A percentile compares a stretch with the other conserved stretches of the same genome.
Conservation (phyloP, 177 flowering plant species). For the Vitis hybrid region DNA sequence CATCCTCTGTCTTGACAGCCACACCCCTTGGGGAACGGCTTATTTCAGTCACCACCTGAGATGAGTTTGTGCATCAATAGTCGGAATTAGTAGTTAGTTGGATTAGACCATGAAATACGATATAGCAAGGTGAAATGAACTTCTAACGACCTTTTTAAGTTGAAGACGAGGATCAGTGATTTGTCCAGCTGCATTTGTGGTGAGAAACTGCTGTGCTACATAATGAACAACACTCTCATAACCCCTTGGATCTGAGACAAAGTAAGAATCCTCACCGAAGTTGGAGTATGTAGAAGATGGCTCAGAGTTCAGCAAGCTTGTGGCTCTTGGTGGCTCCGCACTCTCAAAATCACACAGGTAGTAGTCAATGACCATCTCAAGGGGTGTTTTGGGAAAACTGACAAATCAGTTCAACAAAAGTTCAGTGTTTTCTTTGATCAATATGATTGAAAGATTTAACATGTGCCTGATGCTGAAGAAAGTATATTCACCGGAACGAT, state of each 20-base stretch:
- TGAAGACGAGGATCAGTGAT: slow-evolving; percentile 32
- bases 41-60: slow-evolving; percentile 38
- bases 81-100: no score
- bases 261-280: slow-evolving; percentile 33
- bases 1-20: slow-evolving; percentile 48
- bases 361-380: slow-evolving; percentile 43
- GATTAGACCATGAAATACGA: no score
- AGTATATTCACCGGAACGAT: no score
- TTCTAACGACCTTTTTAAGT: slow-evolving; percentile 35
- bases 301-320: slow-evolving; percentile 39
- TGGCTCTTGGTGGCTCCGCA: slow-evolving; percentile 41
- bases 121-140: no score
- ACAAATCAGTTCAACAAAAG: no score
- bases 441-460: no score
- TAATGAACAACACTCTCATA: slow-evolving; percentile 37
- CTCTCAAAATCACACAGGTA: slow-evolving; percentile 32
- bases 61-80: no score
- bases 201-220: slow-evolving; percentile 30
- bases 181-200: slow-evolving; percentile 16
- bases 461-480: no score
- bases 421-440: no score
- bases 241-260: slow-evolving; percentile 43
- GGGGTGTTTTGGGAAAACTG: slow-evolving; percentile 40
- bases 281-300: slow-evolving; percentile 33
- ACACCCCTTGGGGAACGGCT: slow-evolving; percentile 33